These are phyloP conservation scores for Fibroporia radiculosa DNA, from an alignment of 768 basidiomycete species.

Conservation along the genomic window DNA sequence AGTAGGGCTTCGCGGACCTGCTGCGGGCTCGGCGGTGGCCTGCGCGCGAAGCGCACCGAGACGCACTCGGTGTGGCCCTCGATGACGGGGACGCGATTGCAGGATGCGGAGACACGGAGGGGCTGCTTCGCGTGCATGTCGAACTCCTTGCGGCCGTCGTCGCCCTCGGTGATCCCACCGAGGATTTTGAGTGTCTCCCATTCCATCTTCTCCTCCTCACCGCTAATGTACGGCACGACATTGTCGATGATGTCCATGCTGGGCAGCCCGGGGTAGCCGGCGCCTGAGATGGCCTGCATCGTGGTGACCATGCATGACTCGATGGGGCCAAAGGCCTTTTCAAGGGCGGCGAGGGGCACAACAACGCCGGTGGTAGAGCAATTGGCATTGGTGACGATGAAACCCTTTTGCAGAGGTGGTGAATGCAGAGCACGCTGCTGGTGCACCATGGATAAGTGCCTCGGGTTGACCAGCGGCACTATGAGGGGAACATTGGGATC, in stretches of 20 bases:
- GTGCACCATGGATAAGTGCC: conserved; percentile 74
- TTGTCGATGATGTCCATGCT: conserved; percentile 92
- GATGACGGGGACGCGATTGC: conserved; percentile 92
- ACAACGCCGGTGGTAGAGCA: conserved; percentile 93
- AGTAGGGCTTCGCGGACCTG: conserved; percentile 79
- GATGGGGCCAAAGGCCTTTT: conserved; percentile 89
- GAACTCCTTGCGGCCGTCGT: conserved; percentile 53
- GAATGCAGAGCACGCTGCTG: conserved; percentile 70
- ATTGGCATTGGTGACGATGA: conserved; percentile 98
- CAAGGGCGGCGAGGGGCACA: conserved; percentile 85
- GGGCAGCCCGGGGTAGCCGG: conserved; percentile 93
- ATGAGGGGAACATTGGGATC: conserved; percentile 92
- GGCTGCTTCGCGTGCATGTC: conserved; percentile 81
- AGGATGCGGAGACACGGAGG: conserved; percentile 84
- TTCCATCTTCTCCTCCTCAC: conserved; percentile 97
- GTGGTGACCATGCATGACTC: conserved; percentile 89
- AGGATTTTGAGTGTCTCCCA: conserved; percentile 99
- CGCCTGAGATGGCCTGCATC: conserved; percentile 96
- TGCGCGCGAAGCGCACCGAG: conserved; percentile 71
- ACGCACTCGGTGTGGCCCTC: conserved; percentile 93
- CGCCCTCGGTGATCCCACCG: conserved; percentile 61
- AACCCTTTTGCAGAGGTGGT: conserved; percentile 71
- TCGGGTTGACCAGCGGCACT: conserved; percentile 91
- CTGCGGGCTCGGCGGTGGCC: conserved; percentile 80
- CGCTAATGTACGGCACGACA: conserved; percentile 87